Evolutionary conservation across 495 filamentous ascomycete genomes (phyloP).

Genomic region (Penicillium lividum): DNA sequence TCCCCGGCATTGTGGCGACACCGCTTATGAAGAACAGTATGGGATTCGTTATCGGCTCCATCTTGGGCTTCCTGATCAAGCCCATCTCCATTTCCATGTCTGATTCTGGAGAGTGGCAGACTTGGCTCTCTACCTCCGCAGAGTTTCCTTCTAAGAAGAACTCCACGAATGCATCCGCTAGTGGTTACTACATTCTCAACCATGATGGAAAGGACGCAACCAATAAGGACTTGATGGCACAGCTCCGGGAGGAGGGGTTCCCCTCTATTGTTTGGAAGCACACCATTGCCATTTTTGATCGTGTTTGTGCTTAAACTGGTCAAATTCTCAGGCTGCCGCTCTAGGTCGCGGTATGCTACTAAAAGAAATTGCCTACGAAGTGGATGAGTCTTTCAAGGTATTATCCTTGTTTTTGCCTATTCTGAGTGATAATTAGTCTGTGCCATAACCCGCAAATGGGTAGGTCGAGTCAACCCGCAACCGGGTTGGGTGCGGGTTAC

Average conservation of each 20-base stretch:
- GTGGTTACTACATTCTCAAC: conserved; percentile 52
- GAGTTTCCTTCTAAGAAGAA: too few species aligned
- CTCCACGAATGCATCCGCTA: conserved; percentile 23
- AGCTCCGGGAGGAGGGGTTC: conserved; percentile 40
- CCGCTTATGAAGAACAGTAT: conserved; percentile 12
- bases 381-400: too few species aligned
- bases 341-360: too few species aligned
- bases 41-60: conserved; percentile 11
- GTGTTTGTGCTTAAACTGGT: too few species aligned
- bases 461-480: too few species aligned
- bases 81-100: background rate
- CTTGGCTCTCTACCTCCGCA: background rate
- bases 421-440: too few species aligned
- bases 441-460: too few species aligned
- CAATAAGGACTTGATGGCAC: conserved; percentile 35
- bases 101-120: conserved; percentile 1
- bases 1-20: conserved; percentile 41
- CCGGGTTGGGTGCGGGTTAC: too few species aligned
- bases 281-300: conserved; percentile 46
- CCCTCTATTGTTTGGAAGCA: conserved; percentile 49
- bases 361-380: too few species aligned
- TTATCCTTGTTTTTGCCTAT: too few species aligned
- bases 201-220: conserved; percentile 42
- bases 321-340: too few species aligned
- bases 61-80: conserved; percentile 4